Conservation (phyloP, 2,329 filamentous ascomycete species). For the Penicillium griseofulvum region DNA sequence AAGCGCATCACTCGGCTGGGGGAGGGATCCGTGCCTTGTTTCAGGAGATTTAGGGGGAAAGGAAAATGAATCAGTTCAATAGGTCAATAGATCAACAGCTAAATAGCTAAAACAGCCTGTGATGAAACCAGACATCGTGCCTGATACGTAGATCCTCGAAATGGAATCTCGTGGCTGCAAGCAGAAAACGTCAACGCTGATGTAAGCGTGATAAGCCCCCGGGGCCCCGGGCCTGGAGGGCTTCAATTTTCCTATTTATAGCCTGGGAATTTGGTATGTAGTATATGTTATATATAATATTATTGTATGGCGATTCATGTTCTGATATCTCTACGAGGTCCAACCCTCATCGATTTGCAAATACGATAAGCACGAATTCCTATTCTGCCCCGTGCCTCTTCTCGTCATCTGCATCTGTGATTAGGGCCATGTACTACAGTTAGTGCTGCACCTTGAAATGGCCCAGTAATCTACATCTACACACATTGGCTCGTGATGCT, state of each 20-base stretch:
- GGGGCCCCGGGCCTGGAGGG: not conserved
- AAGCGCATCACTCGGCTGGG: slow-evolving; percentile 18
- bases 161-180: slow-evolving; percentile 27
- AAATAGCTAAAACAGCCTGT: not conserved
- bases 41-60: slow-evolving; percentile 25
- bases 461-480: slow-evolving; percentile 60
- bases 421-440: not conserved
- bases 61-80: slow-evolving; percentile 2
- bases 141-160: not conserved
- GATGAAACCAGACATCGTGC: not conserved
- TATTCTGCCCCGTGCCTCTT: slow-evolving; percentile 14
- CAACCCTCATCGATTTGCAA: slow-evolving; percentile 56
- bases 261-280: not conserved
- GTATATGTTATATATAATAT: too few species aligned
- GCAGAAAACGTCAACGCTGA: slow-evolving; percentile 28
- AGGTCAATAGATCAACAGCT: not conserved
- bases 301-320: too few species aligned
- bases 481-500: slow-evolving; percentile 58
- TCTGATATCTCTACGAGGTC: not conserved
- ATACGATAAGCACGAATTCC: slow-evolving; percentile 53
- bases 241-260: not conserved
- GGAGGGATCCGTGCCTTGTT: slow-evolving; percentile 36
- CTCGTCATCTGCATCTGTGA: slow-evolving; percentile 8
- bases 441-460: slow-evolving; percentile 37
- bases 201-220: slow-evolving; percentile 19